A percentile compares a stretch with the other conserved stretches of the same genome.
phyloP scores from a whole-genome alignment of 169 alveolate species.

The Eimeria necatrix region DNA sequence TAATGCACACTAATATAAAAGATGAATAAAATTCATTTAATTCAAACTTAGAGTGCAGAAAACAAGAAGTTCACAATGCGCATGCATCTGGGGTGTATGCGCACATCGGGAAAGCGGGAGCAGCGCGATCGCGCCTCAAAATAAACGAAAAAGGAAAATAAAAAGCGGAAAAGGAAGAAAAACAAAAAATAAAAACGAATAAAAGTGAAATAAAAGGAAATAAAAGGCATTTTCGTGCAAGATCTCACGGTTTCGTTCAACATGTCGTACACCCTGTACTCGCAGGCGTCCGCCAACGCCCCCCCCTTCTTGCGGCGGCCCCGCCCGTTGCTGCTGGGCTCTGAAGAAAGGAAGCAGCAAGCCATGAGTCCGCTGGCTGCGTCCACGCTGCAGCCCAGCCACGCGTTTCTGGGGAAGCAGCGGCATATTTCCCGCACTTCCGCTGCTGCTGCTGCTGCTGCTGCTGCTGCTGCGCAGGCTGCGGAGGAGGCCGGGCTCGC shows the following conservation, averaged over 20 bases:
- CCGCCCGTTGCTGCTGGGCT: constrained; percentile 23
- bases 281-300: constrained; percentile 66
- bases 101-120: too few species aligned
- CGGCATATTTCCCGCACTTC: constrained; percentile 64
- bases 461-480: constrained; percentile 33
- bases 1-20: too few species aligned
- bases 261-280: constrained; percentile 59
- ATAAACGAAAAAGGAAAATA: too few species aligned
- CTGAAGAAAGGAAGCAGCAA: constrained; percentile 55
- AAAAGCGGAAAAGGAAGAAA: too few species aligned
- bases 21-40: too few species aligned
- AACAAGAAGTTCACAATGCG: too few species aligned
- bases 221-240: neutral
- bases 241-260: constrained; percentile 31
- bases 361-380: constrained; percentile 75
- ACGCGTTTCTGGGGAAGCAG: constrained; percentile 3
- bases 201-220: too few species aligned
- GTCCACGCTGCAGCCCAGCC: constrained; percentile 71
- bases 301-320: constrained; percentile 70
- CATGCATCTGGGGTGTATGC: too few species aligned
- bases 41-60: too few species aligned
- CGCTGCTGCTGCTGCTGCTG: constrained; percentile 66
- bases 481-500: neutral
- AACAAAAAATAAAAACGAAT: too few species aligned
- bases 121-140: too few species aligned